Evolutionary conservation across 768 basidiomycete species (phyloP), one percentile per base, ranked within the genome.

Genomic region (Panaeolus papilionaceus): DNA sequence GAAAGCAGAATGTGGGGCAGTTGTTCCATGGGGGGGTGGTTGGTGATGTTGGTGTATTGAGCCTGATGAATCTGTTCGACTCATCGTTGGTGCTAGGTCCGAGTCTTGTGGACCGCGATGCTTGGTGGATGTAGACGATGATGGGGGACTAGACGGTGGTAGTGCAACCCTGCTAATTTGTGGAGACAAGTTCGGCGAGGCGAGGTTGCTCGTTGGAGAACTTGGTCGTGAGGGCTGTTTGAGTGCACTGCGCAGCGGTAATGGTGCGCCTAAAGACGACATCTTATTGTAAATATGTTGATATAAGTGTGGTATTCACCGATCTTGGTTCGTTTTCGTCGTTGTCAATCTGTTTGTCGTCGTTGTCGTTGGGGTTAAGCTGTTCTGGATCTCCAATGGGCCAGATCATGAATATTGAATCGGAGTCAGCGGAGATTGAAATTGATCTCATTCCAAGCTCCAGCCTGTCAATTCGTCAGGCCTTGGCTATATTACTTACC

Each of bases 161-260:
- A 74, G 66, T 3, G 68, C 65, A 9, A 71, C 65, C 7, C 70
- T 65, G 26, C 71, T 58, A 10, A 68, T 63, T 20, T 61, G 61
- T 0, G 74, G 74, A 0, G 74, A 72, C 18, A 64, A 23, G 12
- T 33, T 64, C 16, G 68, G 64, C 8, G 69, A 67, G 11, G n/a
- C 63, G 40, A 38, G 26, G 11, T 20, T 33, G 12, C 38, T 69
- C 16, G 71, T 71, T 3, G 74, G 74, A 4, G 71, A 71, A 28
- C 66, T 61, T n/a, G 75, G 75, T 18, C 75, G 70, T n/a, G 75
- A 76, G 12, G 72, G 51, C 61, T 74, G 71, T 62, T 76, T 76
- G 66, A 76, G 49, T n/a, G 75, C 75, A 47, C 74, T 75, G 40
- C 75, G 68, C 28, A 76, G 58, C 39, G 65, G 68, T 6, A 66